phyloP scores from a whole-genome alignment of 164 flowering plant genomes.

The Taxillus chinensis region DNA sequence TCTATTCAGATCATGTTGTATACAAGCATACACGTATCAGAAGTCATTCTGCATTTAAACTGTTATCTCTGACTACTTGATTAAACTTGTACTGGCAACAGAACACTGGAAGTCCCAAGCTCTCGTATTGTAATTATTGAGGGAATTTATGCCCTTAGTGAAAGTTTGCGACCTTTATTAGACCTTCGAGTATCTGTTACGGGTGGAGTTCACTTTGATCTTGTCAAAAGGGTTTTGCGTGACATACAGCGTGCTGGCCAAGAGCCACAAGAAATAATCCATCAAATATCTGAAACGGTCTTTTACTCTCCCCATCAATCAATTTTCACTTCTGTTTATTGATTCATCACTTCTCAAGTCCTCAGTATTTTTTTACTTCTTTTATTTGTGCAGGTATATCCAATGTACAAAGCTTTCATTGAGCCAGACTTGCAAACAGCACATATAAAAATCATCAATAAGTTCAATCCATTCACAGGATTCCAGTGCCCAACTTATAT shows the following conservation, averaged over 20 bases:
- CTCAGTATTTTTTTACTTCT: slow-evolving; percentile 1
- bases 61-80: not conserved
- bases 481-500: slow-evolving; percentile 90
- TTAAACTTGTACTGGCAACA: slow-evolving; percentile 14
- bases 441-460: slow-evolving; percentile 82
- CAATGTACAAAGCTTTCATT: slow-evolving; percentile 97
- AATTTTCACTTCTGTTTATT: slow-evolving; percentile 8
- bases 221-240: slow-evolving; percentile 86
- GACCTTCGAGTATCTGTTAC: slow-evolving; percentile 89
- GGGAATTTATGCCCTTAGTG: slow-evolving; percentile 95
- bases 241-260: slow-evolving; percentile 97
- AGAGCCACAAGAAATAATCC: slow-evolving; percentile 94
- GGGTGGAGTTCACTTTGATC: slow-evolving; percentile 97
- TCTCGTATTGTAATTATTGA: slow-evolving; percentile 86
- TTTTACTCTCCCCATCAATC: slow-evolving; percentile 18
- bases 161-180: slow-evolving; percentile 63
- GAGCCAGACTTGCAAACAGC: slow-evolving; percentile 97
- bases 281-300: slow-evolving; percentile 99
- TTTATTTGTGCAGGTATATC: slow-evolving; percentile 62
- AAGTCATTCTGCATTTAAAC: not conserved
- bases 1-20: too few species aligned
- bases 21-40: too few species aligned
- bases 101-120: slow-evolving; percentile 84
- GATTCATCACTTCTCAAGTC: not conserved
- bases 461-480: slow-evolving; percentile 94